A percentile compares a stretch with the other conserved stretches of the same genome.
Conservation (phyloP, 2,329 filamentous ascomycete species). For the Neofusicoccum kwambonambiense region DNA sequence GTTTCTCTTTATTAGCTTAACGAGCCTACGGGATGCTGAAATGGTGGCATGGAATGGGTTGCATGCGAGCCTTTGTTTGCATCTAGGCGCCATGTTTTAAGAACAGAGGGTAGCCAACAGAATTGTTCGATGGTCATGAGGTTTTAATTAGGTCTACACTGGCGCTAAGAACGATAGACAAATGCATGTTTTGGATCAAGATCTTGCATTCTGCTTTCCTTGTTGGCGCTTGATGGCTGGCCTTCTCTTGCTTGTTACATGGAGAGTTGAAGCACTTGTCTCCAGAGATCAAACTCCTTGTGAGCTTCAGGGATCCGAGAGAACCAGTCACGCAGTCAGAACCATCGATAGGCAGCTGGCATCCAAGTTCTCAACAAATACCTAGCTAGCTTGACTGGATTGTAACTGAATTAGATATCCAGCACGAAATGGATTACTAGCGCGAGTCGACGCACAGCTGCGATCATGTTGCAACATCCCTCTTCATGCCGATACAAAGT, state of each 20-base stretch:
- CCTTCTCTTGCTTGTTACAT: not conserved
- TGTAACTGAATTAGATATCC: no score
- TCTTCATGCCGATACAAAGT: no score
- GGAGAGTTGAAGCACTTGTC: no score
- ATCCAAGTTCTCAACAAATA: no score
- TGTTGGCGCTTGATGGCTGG: no score
- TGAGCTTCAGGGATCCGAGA: no score
- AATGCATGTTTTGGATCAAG: constrained; percentile 14
- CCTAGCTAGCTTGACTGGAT: no score
- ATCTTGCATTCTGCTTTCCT: not conserved
- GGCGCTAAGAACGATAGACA: constrained; percentile 17
- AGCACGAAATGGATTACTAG: no score
- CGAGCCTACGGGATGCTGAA: constrained; percentile 12
- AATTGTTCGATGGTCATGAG: constrained; percentile 3
- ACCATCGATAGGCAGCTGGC: no score
- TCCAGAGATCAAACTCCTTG: not conserved
- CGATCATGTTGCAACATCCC: no score
- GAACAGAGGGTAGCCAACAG: constrained; percentile 2
- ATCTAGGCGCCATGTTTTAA: constrained; percentile 12
- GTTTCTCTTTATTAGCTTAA: constrained; percentile 12
- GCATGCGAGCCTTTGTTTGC: not conserved
- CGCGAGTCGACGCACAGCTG: no score
- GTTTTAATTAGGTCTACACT: constrained; percentile 8
- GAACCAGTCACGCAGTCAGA: no score
- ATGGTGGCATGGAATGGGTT: constrained; percentile 3